Evolutionary conservation across 2,329 filamentous ascomycete species (phyloP), one percentile per base, ranked within the genome.

Genomic region (Capronia epimyces): DNA sequence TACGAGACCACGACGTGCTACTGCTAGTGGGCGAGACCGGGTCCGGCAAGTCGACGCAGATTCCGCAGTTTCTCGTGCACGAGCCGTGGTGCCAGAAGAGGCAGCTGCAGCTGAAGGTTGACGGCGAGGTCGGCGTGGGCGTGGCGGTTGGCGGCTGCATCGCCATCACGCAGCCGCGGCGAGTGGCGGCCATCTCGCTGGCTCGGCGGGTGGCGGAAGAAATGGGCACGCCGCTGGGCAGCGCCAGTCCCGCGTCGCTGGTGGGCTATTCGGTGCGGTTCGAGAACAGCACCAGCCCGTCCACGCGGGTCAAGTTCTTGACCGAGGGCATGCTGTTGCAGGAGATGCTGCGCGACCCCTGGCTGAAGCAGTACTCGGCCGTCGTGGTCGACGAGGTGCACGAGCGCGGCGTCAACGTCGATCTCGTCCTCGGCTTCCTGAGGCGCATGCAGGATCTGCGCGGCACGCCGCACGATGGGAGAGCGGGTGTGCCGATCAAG

Each of bases 261-360:
- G 90, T 98, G 9, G 93, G 93, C 34, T 98, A 97, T 66, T 91
- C 88, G 3, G 91, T 98, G 27, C 85, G 93, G 49, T 98, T 98
- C 63, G 93, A 98, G 61, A 87, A 90, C 53, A 83, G 86, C 10
- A 81, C 87, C 0, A 87, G 88, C n/a, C 80, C 80, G 16, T 84
- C 82, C n/a, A 87, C 88, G 3, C 83, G 79, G 63, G 85, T 98
- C 70, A 97, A 97, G 65, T 98, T 89, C 62, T 73, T 98, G 57
- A 98, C 93, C 0, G 94, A 98, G 68, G 93, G 93, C 62, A 97
- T 95, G 84, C 75, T 98, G 45, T 75, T 98, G 12, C 90, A 97
- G 66, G 94, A 98, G 68, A 84, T 98, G 68, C 69, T 98, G 53
- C 79, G 85, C 46, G 93, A 98, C 66, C 87, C 88, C 1, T 77